A percentile compares a stretch with the other conserved stretches of the same genome.
Conservation (phyloP, 345 rosid genomes). For the Brassica juncea region DNA sequence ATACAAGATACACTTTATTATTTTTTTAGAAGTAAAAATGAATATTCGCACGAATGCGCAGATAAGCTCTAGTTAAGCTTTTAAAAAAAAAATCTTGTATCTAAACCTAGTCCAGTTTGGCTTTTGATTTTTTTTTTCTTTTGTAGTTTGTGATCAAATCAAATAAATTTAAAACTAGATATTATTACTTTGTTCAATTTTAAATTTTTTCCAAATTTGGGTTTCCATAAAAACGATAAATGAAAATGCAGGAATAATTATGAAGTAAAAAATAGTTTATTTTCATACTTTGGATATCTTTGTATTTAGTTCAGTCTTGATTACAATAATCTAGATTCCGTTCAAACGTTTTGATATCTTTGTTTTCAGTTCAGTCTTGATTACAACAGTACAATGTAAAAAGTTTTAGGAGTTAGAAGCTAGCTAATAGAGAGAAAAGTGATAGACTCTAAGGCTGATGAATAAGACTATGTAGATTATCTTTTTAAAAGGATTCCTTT, state of each 20-base stretch:
- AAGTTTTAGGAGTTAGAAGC: background rate
- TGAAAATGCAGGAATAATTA: background rate
- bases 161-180: background rate
- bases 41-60: too few species aligned
- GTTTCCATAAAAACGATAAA: too few species aligned
- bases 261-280: background rate
- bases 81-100: too few species aligned
- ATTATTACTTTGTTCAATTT: background rate
- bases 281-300: background rate
- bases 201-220: background rate
- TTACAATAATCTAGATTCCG: background rate
- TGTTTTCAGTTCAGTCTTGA: background rate
- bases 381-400: background rate
- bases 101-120: background rate
- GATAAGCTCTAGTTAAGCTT: too few species aligned
- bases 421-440: conserved; percentile 9
- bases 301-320: background rate
- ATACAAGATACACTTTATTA: too few species aligned
- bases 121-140: background rate
- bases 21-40: too few species aligned
- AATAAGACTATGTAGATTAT: conserved; percentile 7
- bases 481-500: background rate
- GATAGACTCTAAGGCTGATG: conserved; percentile 12
- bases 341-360: background rate
- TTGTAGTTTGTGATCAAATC: background rate